These are phyloP conservation scores for Phyllosticta citriasiana DNA, from an alignment of 2,329 filamentous ascomycete species.

Conservation along the genomic window DNA sequence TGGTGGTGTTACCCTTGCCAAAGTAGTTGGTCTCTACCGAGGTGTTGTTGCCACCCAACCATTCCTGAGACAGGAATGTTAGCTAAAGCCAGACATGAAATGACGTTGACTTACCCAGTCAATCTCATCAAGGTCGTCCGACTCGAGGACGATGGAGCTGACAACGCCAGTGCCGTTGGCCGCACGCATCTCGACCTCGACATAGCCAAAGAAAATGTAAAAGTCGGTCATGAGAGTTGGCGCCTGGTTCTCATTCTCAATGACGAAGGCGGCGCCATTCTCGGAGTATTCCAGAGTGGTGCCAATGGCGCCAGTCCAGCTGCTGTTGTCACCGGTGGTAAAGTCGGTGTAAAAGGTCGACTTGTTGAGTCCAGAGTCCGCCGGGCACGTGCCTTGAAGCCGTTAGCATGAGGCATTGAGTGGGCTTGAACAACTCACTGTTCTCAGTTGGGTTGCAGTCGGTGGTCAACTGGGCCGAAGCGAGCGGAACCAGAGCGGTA, in stretches of 20 bases:
- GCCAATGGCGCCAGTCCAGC: conserved; percentile 57
- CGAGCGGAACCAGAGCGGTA: neutral
- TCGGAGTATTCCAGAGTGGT: conserved; percentile 45
- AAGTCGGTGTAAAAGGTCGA: conserved; percentile 37
- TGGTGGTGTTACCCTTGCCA: conserved; percentile 61
- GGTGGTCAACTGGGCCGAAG: conserved; percentile 57
- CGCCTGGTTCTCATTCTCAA: conserved; percentile 57
- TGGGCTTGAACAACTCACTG: conserved; percentile 36
- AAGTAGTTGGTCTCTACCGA: conserved; percentile 61
- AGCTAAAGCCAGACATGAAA: neutral
- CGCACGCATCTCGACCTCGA: conserved; percentile 14
- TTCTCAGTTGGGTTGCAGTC: conserved; percentile 62
- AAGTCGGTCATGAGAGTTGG: conserved; percentile 32
- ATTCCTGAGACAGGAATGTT: conserved; percentile 5
- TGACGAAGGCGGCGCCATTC: conserved; percentile 57
- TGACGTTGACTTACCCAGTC: conserved; percentile 11
- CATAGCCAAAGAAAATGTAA: conserved; percentile 15
- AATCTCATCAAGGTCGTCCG: conserved; percentile 14
- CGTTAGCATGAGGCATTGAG: neutral
- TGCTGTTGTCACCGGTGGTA: conserved; percentile 36
- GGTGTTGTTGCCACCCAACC: conserved; percentile 47
- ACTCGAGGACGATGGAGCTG: conserved; percentile 12
- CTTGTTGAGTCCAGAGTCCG: conserved; percentile 31
- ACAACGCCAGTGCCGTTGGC: conserved; percentile 13
- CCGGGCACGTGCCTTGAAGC: conserved; percentile 30